Base-by-base conservation (phyloP, 2,329 filamentous ascomycete species). In the Phialemonium atrogriseum region DNA sequence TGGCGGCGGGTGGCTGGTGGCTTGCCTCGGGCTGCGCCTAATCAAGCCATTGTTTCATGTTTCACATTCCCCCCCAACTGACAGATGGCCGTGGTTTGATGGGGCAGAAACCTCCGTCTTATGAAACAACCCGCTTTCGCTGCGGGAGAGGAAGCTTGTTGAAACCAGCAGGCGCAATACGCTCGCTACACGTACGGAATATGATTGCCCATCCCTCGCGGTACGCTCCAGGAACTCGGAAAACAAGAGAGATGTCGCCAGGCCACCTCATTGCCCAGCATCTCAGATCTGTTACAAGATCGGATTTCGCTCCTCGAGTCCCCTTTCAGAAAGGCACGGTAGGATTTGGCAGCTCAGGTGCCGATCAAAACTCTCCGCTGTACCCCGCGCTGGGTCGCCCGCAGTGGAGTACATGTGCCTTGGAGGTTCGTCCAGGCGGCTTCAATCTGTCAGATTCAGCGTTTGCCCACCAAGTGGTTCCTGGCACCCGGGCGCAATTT, bases 401-500 rank as follows among this genome's bases (percentile, higher is more conserved):
- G n/a, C n/a, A 17, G 27, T 28, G 27, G 27, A 28, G 27, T 21
- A 18, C 27, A 28, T 28, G 27, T 9, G 32, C 5, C 25, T 15
- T 12, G 18, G 16, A 19, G 13, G 24, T 14, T 11, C n/a, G 24
- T 24, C 17, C 11, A 28, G 32, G 19, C 20, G 24, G 13, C 6
- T 19, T 27, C n/a, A n/a, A 39, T 28, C 34, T 33, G 33, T 28
- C 31, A 26, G 23, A 18, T 25, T 34, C 29, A 36, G n/a, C n/a
- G n/a, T 22, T 28, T 25, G 15, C 27, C 22, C 41, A 32, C 37
- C 33, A 28, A 33, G 24, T 31, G 36, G 15, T 34, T 32, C 31
- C 37, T 42, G 32, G 31, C 41, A 39, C 43, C 40, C 39, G 39
- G 39, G 24, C 18, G 16, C 30, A 44, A 38, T 43, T 22, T 42